A percentile compares a stretch with the other conserved stretches of the same genome.
phyloP scores from a whole-genome alignment of 192 early-diverging fungal genomes.

The Coemansia sp. region DNA sequence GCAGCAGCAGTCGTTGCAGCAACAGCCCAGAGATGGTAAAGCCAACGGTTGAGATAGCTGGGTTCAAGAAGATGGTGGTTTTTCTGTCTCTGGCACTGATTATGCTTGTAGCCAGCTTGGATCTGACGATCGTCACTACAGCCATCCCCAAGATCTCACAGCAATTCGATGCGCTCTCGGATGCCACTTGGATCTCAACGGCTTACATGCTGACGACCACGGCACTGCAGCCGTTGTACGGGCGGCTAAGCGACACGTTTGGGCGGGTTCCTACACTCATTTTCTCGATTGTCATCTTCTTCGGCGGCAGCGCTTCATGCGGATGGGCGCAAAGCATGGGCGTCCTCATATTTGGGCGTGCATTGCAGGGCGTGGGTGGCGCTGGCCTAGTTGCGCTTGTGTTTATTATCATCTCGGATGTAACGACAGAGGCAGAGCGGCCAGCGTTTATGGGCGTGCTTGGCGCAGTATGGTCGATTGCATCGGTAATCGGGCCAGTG shows the following conservation, averaged over 20 bases:
- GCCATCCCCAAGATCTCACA: slow-evolving; percentile 63
- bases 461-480: slow-evolving; percentile 62
- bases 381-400: slow-evolving; percentile 64
- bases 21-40: not conserved
- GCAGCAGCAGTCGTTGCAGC: not conserved
- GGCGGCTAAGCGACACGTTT: slow-evolving; percentile 81
- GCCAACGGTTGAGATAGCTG: not conserved
- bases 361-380: slow-evolving; percentile 67
- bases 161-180: slow-evolving; percentile 57
- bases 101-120: slow-evolving; percentile 70
- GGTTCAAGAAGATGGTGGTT: slow-evolving; percentile 5
- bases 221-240: slow-evolving; percentile 77
- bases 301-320: slow-evolving; percentile 57
- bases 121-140: slow-evolving; percentile 70
- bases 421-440: slow-evolving; percentile 46
- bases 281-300: slow-evolving; percentile 58
- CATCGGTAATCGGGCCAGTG: slow-evolving; percentile 68
- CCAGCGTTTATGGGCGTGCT: slow-evolving; percentile 49
- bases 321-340: slow-evolving; percentile 62
- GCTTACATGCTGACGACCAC: slow-evolving; percentile 71
- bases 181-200: slow-evolving; percentile 79
- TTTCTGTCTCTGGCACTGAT: slow-evolving; percentile 50
- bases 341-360: slow-evolving; percentile 69
- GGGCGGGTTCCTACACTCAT: slow-evolving; percentile 65
- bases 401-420: slow-evolving; percentile 71